These are phyloP conservation scores for Grammothele lineata DNA, from an alignment of 768 basidiomycete species.

Conservation along the genomic window DNA sequence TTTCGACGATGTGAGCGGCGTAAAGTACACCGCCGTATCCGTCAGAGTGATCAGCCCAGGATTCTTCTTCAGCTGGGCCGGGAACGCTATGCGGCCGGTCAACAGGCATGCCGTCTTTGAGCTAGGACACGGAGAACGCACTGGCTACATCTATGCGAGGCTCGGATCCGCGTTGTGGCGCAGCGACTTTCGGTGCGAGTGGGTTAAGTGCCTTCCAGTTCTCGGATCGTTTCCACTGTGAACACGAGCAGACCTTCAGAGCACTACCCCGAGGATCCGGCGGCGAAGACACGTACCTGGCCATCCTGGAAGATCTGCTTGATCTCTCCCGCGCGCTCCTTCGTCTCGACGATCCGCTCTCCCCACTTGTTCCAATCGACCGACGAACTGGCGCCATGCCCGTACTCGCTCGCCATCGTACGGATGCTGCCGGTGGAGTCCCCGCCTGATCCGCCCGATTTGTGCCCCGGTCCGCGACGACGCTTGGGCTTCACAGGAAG, in stretches of 20 bases:
- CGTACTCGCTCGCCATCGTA: background rate
- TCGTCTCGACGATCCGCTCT: constrained; percentile 41
- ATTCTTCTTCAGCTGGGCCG: constrained; percentile 49
- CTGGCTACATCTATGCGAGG: constrained; percentile 20
- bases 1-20: constrained; percentile 43
- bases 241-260: background rate
- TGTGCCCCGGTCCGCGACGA: constrained; percentile 2
- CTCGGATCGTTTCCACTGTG: constrained; percentile 21
- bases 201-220: constrained; percentile 16
- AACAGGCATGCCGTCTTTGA: too few species aligned
- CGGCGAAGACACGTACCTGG: constrained; percentile 27
- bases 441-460: background rate
- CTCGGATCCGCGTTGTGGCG: constrained; percentile 5
- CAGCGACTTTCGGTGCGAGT: constrained; percentile 7
- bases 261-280: background rate
- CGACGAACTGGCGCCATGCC: constrained; percentile 10
- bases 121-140: constrained; percentile 6
- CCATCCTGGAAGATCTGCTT: constrained; percentile 35
- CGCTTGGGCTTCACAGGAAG: constrained; percentile 37
- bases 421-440: too few species aligned
- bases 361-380: constrained; percentile 60
- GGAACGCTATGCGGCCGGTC: constrained; percentile 41
- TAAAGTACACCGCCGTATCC: constrained; percentile 45
- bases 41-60: constrained; percentile 63
- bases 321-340: constrained; percentile 36